Percentiles rank a stretch among this genome's conserved stretches.
Evolutionary conservation across 1,139 yeast species (phyloP).

Genomic region (Lodderomyces jiufengensis): DNA sequence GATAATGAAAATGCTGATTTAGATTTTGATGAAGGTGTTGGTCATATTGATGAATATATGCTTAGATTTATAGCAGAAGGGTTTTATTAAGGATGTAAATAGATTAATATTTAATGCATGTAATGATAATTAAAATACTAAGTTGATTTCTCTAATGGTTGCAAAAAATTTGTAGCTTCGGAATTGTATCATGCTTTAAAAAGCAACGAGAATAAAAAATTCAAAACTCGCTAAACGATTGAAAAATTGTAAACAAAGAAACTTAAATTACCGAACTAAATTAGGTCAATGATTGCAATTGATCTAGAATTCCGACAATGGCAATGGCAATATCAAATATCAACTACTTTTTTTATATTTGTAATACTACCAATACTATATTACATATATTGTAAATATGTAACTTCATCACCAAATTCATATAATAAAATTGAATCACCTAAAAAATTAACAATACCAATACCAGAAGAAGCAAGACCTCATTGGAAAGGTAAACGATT

Average conservation of each 20-base stretch:
- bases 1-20: conserved; percentile 22
- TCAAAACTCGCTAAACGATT: too few relatives aligned
- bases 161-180: too few relatives aligned
- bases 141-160: too few relatives aligned
- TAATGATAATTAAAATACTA: too few relatives aligned
- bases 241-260: too few relatives aligned
- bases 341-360: conserved; percentile 43
- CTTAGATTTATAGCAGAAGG: conserved; percentile 85
- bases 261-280: too few relatives aligned
- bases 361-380: conserved; percentile 39
- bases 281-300: conserved; percentile 37
- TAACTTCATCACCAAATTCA: conserved; percentile 37
- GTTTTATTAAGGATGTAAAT: conserved; percentile 15
- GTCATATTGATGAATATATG: conserved; percentile 97
- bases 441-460: conserved; percentile 49
- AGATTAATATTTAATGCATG: not conserved
- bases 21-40: conserved; percentile 72
- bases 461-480: conserved; percentile 82
- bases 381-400: conserved; percentile 36
- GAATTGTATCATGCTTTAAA: too few relatives aligned
- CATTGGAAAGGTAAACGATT: conserved; percentile 91
- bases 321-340: conserved; percentile 49
- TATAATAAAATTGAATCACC: conserved; percentile 46
- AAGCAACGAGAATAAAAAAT: too few relatives aligned
- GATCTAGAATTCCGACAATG: conserved; percentile 41